phyloP scores from a whole-genome alignment of 306 rosid genomes.

The Begonia fuchsioides region DNA sequence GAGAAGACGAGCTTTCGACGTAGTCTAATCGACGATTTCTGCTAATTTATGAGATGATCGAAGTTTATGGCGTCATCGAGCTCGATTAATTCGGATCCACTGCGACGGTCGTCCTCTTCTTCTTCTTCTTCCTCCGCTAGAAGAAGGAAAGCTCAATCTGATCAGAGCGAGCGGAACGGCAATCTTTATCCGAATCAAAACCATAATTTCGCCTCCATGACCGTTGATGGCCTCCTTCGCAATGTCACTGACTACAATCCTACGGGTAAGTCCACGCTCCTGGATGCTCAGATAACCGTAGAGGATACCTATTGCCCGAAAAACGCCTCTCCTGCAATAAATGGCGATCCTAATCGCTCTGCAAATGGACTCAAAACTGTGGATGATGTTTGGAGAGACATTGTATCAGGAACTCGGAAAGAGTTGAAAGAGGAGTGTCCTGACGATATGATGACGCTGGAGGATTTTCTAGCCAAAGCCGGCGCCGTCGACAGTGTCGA shows the following conservation, averaged over 20 bases:
- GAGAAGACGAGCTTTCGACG: background rate
- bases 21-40: background rate
- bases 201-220: constrained; percentile 17
- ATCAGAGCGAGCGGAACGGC: constrained; percentile 5
- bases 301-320: constrained; percentile 16
- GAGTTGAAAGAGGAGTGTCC: constrained; percentile 52
- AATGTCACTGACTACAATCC: constrained; percentile 16
- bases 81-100: constrained; percentile 46
- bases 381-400: constrained; percentile 84
- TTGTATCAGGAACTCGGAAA: constrained; percentile 50
- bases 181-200: background rate
- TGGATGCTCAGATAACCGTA: constrained; percentile 34
- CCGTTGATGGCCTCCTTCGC: constrained; percentile 33
- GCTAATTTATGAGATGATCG: constrained; percentile 43
- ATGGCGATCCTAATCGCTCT: constrained; percentile 7
- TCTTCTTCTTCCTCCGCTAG: constrained; percentile 21
- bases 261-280: constrained; percentile 25
- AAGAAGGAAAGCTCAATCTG: constrained; percentile 13
- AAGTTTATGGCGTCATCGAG: constrained; percentile 37
- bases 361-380: constrained; percentile 30
- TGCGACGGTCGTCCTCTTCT: constrained; percentile 28
- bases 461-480: constrained; percentile 68
- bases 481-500: constrained; percentile 44
- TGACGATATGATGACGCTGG: constrained; percentile 74
- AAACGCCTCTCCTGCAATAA: constrained; percentile 3